These are phyloP conservation scores for Neurospora sp. DNA, from an alignment of 495 filamentous ascomycete genomes.

Conservation along the genomic window DNA sequence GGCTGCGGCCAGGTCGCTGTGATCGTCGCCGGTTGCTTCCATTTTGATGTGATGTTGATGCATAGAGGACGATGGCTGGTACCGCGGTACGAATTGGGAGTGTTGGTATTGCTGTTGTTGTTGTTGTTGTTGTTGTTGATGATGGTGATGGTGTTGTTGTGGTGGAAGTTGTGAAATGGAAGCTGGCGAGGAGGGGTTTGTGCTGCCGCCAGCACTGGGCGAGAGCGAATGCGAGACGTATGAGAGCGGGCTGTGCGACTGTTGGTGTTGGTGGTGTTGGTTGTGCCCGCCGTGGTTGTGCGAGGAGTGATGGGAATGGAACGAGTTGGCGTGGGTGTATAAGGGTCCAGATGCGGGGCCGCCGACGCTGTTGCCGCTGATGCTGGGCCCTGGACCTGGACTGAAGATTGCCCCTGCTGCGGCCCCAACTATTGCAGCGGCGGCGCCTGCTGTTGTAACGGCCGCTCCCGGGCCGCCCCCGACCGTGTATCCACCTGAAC, in stretches of 20 bases:
- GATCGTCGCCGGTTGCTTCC: slow-evolving; percentile 28
- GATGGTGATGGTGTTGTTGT: not conserved
- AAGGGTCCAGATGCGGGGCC: slow-evolving; percentile 25
- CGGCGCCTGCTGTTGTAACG: not conserved
- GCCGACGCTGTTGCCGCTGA: slow-evolving; percentile 16
- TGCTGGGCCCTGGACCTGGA: slow-evolving; percentile 18
- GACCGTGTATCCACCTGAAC: slow-evolving; percentile 11
- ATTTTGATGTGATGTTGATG: slow-evolving; percentile 26
- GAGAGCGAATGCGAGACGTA: not conserved
- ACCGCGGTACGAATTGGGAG: slow-evolving; percentile 10
- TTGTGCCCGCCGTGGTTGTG: not conserved
- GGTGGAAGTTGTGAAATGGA: slow-evolving; percentile 8
- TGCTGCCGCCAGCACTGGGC: not conserved
- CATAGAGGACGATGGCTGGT: slow-evolving; percentile 3
- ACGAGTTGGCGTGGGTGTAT: slow-evolving; percentile 13
- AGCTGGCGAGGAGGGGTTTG: slow-evolving; percentile 1
- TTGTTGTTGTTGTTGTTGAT: slow-evolving; percentile 4
- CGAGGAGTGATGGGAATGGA: not conserved
- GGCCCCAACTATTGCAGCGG: slow-evolving; percentile 4
- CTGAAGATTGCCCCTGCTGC: slow-evolving; percentile 15
- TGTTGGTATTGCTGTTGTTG: slow-evolving; percentile 18
- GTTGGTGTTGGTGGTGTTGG: slow-evolving; percentile 12
- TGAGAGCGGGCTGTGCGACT: not conserved
- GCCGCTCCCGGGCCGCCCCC: slow-evolving; percentile 6
- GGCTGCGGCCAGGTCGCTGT: slow-evolving; percentile 44